Evolutionary conservation across 2,329 filamentous ascomycete genomes (phyloP), one percentile per base, ranked within the genome.

Genomic region (Didymella sp.): DNA sequence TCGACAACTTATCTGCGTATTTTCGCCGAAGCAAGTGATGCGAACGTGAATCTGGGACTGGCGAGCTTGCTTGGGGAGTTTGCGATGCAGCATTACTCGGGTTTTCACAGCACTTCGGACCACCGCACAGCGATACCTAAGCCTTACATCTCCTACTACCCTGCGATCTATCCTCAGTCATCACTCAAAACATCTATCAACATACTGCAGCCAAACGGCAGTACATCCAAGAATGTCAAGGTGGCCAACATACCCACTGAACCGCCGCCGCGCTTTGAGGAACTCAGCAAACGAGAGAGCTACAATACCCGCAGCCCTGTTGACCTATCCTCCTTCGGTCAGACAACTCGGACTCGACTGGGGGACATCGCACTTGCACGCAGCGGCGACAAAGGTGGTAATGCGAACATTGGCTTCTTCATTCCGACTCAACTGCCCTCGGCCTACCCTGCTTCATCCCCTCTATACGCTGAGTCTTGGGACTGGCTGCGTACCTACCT

Each of bases 361-460:
- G 80, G 79, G 15, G 78, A 80, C 48, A 63, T 81, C 15, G 76
- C 72, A 6, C 76, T 81, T 25, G 79, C 75, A 1, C 69, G 81
- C 53, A 79, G 79, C 4, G 73, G 74, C 7, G 73, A 76, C 51
- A 77, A 77, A 60, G 73, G 71, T 24, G 69, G 63, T 2, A 71
- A 76, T 37, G 67, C 64, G 9, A 76, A 76, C 33, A 70, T 76
- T 13, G 73, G 74, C 8, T 74, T 77, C 59, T 76, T 74, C 62
- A 60, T 76, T n/a, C 71, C 70, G 22, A 75, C 65, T 7, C 55
- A 51, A 30, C 59, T 67, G 33, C 73, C 69, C 40, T 73, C 70
- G 21, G 64, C 60, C 12, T 71, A 68, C 35, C 53, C 61, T 15
- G 37, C 56, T 2, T 47, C 53, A 1, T 72, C 70, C 0, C 58